Base-by-base conservation (phyloP, 2,329 filamentous ascomycete species). In the Alternaria tenuissima region DNA sequence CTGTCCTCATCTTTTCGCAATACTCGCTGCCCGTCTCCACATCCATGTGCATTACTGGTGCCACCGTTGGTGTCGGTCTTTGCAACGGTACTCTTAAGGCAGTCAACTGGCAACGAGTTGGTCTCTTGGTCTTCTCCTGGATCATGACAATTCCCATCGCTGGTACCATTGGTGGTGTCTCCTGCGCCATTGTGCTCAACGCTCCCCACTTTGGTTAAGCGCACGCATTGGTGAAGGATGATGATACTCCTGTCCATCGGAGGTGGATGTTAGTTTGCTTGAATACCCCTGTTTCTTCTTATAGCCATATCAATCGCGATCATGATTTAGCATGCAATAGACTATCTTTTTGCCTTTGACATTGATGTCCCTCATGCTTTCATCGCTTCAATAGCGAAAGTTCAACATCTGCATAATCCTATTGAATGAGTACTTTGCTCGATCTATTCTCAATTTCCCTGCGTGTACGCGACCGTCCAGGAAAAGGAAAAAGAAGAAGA, bases 51-150 rank as follows among this genome's bases (percentile, higher is more conserved):
- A 92, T 93, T 77, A 93, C 90, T 14, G 91, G 91, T 55, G 90
- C 91, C 26, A 93, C 90, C 0, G 88, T 93, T 44, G 91, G 91
- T 61, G 91, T 93, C 49, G 90, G 89, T 73, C 87, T 93, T 20
- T 92, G 89, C 84, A 93, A 92, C 75, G 89, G 90, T 34, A 88
- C 85, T 28, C 64, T 87, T 59, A 89, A 87, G 80, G 90, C 91
- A 1, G 88, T 93, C 70, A 93, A 93, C 84, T 93, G 69, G 67
- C 76, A 92, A 79, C 88, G 89, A 75, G 88, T 93, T 9, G 86
- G 84, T 42, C 86, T 92, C 7, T 76, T 93, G 61, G 68, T 90
- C 52, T 79, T 91, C 56, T 87, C 87, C 0, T 93, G 91, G 88
- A 83, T 91, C 71, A 79, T 83, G 70, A 90, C 36, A 3, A 87